Evolutionary conservation across 2,329 filamentous ascomycete genomes (phyloP).

Genomic region (Dactylellina parvicollis): DNA sequence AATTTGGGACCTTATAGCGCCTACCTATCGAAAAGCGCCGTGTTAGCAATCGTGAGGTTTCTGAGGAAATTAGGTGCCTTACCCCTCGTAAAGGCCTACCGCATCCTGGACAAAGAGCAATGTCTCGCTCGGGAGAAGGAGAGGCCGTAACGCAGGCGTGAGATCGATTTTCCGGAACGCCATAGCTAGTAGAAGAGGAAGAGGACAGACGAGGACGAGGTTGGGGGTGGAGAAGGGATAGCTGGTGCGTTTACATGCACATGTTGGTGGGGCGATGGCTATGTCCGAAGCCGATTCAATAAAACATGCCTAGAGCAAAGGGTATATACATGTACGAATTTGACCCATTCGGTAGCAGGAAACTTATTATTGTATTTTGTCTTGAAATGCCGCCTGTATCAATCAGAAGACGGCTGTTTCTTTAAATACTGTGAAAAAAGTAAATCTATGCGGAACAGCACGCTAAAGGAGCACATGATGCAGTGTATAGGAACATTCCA

Average conservation of each 20-base stretch:
- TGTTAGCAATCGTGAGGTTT: constrained; percentile 22
- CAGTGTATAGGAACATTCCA: constrained; percentile 23
- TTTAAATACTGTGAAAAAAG: constrained; percentile 1
- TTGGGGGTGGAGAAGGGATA: neutral
- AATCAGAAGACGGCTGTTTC: neutral
- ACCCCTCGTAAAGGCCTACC: constrained; percentile 97
- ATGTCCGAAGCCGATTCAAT: too few species aligned
- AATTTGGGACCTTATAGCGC: constrained; percentile 92
- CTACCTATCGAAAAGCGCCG: constrained; percentile 64
- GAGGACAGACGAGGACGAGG: too few species aligned
- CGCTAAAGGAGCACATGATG: constrained; percentile 49
- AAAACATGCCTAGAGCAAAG: too few species aligned
- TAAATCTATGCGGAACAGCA: constrained; percentile 33
- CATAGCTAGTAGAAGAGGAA: constrained; percentile 8
- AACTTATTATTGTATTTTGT: neutral
- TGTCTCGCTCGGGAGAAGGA: constrained; percentile 90
- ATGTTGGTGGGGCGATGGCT: neutral
- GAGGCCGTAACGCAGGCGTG: constrained; percentile 93
- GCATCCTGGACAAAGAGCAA: constrained; percentile 97
- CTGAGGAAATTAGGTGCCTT: constrained; percentile 61
- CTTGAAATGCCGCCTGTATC: neutral
- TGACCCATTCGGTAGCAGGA: too few species aligned
- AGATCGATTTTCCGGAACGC: constrained; percentile 73
- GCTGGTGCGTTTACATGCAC: too few species aligned
- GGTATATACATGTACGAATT: too few species aligned